Conservation (phyloP, 768 basidiomycete genomes). For the Boletus rex-veris region DNA sequence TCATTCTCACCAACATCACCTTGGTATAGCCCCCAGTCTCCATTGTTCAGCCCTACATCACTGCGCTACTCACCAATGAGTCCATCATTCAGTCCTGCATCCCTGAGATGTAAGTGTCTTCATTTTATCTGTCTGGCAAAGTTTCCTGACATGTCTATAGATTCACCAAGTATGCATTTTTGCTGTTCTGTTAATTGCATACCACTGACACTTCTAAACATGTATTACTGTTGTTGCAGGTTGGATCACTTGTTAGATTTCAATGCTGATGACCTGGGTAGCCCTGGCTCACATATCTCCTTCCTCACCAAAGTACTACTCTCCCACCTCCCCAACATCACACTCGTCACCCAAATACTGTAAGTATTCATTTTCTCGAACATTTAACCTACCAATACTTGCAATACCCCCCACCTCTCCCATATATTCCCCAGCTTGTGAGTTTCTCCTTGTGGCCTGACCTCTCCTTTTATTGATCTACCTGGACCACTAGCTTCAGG, state of each 20-base stretch:
- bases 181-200: background rate
- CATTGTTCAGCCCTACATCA: conserved; percentile 86
- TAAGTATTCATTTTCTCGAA: conserved; percentile 36
- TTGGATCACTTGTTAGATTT: conserved; percentile 32
- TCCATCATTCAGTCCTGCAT: conserved; percentile 90
- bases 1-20: conserved; percentile 85
- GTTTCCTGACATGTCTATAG: conserved; percentile 33
- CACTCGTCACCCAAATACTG: conserved; percentile 93
- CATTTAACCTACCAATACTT: conserved; percentile 10
- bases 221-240: conserved; percentile 38
- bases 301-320: conserved; percentile 88
- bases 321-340: conserved; percentile 89
- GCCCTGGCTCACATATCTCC: conserved; percentile 84
- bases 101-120: conserved; percentile 72
- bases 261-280: conserved; percentile 25
- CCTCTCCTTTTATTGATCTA: conserved; percentile 3
- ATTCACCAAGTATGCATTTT: conserved; percentile 71
- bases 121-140: background rate
- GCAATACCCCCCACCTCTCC: conserved; percentile 94
- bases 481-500: conserved; percentile 52
- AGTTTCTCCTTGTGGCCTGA: conserved; percentile 33
- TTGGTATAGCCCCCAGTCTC: conserved; percentile 83
- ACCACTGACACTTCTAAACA: conserved; percentile 22
- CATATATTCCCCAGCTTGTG: conserved; percentile 79
- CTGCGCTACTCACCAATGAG: conserved; percentile 87